Evolutionary conservation across 805 yeast species (phyloP), one percentile per base, ranked within the genome.

Genomic region (Pichia thaimueangensis): DNA sequence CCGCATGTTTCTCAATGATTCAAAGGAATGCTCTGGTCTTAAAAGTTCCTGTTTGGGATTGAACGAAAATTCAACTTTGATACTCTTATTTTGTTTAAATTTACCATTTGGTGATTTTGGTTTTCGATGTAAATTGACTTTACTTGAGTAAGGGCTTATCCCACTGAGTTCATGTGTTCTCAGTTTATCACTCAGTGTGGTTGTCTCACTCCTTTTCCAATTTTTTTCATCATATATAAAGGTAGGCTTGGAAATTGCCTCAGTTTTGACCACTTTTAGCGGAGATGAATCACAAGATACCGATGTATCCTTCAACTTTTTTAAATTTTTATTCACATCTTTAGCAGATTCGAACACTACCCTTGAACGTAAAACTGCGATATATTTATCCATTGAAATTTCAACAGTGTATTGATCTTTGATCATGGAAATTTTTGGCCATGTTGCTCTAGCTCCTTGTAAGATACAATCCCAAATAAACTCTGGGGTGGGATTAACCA

Each of bases 341-440:
- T 19, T 15, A 11, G 9, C 33, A 10, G 41, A 35, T 11, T 47
- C 48, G 37, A 70, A 64, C 16, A 82, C 74, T 22, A 81, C 65
- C 47, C 82, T 68, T 6, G 85, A 80, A 49, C 87, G 70, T 42
- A 88, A 59, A 8, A 62, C 56, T n/a, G 80, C 70, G 8, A 93
- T 87, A 8, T 93, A 83, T 45, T 73, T 74, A 60, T 91, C 97
- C 31, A 91, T 66, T 0, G 88, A 83, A 60, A 91, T 82, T 56
- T 91, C 98, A 25, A 88, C 77, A 0, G 93, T 80, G 62, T 96
- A 88, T 56, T 87, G 96, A 59, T 93, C 91, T 51, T 81, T 74
- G 36, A 91, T 86, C 34, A 89, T 71, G 2, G 95, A 77, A 5
- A 93, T 62, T 55, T 86, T 86, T 0, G 96, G 95, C 97, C 97